A percentile compares a stretch with the other conserved stretches of the same genome.
Evolutionary conservation across 176 grass and related monocot species (phyloP).

Genomic region (Oryza rufipogon): DNA sequence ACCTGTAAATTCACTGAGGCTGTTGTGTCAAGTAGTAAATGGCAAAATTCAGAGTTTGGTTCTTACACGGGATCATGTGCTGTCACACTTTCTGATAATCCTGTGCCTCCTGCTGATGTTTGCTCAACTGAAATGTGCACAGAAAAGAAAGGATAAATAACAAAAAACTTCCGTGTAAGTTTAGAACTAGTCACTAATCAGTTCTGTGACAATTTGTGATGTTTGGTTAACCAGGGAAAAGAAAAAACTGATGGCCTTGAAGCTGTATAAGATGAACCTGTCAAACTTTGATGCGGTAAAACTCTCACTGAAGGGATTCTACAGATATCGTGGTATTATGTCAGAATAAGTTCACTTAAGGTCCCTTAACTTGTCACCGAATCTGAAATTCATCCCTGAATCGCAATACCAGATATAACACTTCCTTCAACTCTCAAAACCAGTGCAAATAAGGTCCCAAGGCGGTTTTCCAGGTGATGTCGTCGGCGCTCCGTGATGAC

Average conservation of each 20-base stretch:
- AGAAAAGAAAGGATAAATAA: neutral
- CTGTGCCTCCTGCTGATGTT: neutral
- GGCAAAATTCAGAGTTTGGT: conserved; percentile 1
- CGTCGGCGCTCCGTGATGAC: too few species aligned
- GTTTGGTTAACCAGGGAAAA: conserved; percentile 5
- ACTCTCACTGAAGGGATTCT: too few species aligned
- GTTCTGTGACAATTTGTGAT: neutral
- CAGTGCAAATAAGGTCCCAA: too few species aligned
- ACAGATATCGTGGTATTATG: too few species aligned
- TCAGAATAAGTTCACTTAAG: too few species aligned
- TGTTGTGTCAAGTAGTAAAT: neutral
- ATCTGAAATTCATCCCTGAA: too few species aligned
- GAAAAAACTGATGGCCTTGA: conserved; percentile 8
- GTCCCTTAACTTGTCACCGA: too few species aligned
- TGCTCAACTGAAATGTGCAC: neutral
- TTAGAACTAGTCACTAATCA: neutral
- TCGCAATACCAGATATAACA: too few species aligned
- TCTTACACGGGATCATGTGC: neutral
- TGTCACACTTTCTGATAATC: neutral
- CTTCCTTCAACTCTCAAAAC: too few species aligned
- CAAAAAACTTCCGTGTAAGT: conserved; percentile 30
- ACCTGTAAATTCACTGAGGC: neutral
- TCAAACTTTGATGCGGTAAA: neutral
- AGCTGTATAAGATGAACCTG: neutral
- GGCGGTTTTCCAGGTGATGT: too few species aligned